These are phyloP conservation scores for Tolypocladium guangdongense DNA, from an alignment of 2,329 filamentous ascomycete species.

Conservation along the genomic window DNA sequence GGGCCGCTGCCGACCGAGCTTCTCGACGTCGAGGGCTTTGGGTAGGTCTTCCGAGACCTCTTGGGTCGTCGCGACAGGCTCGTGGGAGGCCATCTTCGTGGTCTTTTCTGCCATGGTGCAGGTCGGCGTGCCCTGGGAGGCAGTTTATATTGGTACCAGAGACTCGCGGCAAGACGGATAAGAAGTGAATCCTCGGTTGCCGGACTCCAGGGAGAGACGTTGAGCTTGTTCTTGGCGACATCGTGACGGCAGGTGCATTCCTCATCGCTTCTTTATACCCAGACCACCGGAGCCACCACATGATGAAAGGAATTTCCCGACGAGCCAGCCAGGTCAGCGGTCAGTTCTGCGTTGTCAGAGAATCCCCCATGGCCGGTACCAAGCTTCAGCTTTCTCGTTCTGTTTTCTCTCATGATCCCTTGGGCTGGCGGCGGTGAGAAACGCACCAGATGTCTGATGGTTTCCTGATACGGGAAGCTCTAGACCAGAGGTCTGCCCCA, in stretches of 20 bases:
- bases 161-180: neutral
- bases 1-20: slow-evolving; percentile 48
- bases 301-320: slow-evolving; percentile 1
- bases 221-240: neutral
- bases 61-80: slow-evolving; percentile 2
- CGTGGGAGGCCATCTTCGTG: slow-evolving; percentile 2
- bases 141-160: slow-evolving; percentile 4
- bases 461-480: slow-evolving; percentile 12
- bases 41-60: slow-evolving; percentile 8
- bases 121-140: neutral
- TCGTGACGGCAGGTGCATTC: slow-evolving; percentile 1
- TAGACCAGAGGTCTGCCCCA: slow-evolving; percentile 1
- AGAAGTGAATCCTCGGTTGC: neutral
- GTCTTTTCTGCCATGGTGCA: slow-evolving; percentile 3
- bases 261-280: slow-evolving; percentile 1
- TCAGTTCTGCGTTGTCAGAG: neutral
- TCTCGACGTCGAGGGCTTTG: slow-evolving; percentile 31
- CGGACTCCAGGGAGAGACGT: neutral
- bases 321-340: neutral
- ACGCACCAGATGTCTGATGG: slow-evolving; percentile 12
- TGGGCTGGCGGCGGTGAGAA: slow-evolving; percentile 7
- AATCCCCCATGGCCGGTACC: neutral
- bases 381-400: neutral
- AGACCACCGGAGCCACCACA: neutral
- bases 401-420: neutral